Evolutionary conservation across 805 yeast species (phyloP), one percentile per base, ranked within the genome.

Genomic region (Ascoidea rubescens): DNA sequence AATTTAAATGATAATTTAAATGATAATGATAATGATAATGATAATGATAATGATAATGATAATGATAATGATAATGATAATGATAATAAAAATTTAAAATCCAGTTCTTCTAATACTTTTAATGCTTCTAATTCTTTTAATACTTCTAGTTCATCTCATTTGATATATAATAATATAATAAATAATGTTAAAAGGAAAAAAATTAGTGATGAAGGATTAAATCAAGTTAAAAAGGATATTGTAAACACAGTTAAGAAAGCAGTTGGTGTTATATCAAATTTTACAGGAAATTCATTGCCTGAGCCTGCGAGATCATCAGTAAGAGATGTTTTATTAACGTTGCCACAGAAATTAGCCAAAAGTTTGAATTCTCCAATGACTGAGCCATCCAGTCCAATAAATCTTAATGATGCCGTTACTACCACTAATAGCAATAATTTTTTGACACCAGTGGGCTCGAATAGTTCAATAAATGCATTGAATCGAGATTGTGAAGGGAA

Each of bases 211-310:
- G 55, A 50, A 16, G 57, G 55, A 47, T 60, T 67, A 12, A 60
- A 63, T 7, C 71, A 79, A 48, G 74, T 90, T 43, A 84, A 87
- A 56, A 77, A 81, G 57, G 99, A 91, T 58, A 87, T 91, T 43
- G 82, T 90, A 6, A 77, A 85, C 0, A 93, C 97, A 0, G 90
- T 93, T 31, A 87, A 87, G 64, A 91, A 88, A 62, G 88, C 89
- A 48, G 89, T 90, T 43, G 79, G 81, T 46, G 79, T 91, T 45
- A 85, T 93, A 8, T 87, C 97, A 4, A 86, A 85, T 56, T 87
- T 87, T 58, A 86, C 89, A 1, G 88, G 90, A 0, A 78, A 73
- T 54, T 78, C 88, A 2, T 65, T 84, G 42, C 87, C 89, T 5
- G 88, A 83, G 57, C 85, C 87, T 3, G 88, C 89, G 5, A 77